A percentile compares a stretch with the other conserved stretches of the same genome.
Evolutionary conservation across 2,329 filamentous ascomycete species (phyloP).

Genomic region (Cladosporium sp.): DNA sequence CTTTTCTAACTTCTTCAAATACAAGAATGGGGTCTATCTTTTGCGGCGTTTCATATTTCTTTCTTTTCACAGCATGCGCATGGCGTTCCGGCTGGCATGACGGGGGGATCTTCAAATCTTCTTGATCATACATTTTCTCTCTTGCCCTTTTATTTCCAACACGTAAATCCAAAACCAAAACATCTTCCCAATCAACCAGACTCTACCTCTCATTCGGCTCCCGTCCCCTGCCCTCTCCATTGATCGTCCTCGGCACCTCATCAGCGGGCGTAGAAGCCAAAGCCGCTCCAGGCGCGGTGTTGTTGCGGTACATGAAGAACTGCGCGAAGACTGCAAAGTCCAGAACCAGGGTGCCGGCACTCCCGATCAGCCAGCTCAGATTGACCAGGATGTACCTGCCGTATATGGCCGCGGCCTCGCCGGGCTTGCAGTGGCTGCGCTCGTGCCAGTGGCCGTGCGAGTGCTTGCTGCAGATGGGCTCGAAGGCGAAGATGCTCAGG

Average conservation of each 20-base stretch:
- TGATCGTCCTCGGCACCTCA: constrained; percentile 15
- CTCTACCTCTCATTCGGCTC: constrained; percentile 21
- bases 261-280: constrained; percentile 19
- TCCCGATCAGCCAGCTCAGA: constrained; percentile 84
- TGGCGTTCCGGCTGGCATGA: too few relatives aligned
- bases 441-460: constrained; percentile 30
- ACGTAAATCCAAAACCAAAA: too few relatives aligned
- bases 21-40: too few relatives aligned
- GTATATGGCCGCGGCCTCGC: constrained; percentile 66
- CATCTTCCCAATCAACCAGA: neutral
- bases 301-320: constrained; percentile 75
- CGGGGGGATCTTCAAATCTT: neutral
- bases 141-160: too few relatives aligned
- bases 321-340: constrained; percentile 86
- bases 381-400: constrained; percentile 83
- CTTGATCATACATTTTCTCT: constrained; percentile 2
- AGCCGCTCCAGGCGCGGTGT: constrained; percentile 30
- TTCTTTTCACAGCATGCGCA: neutral
- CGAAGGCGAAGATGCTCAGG: constrained; percentile 84
- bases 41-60: too few relatives aligned
- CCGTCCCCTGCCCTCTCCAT: constrained; percentile 27
- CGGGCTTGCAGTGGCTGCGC: constrained; percentile 52
- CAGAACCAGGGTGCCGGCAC: constrained; percentile 78
- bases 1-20: neutral
- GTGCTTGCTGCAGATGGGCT: constrained; percentile 59